Evolutionary conservation across 106 monocot species (phyloP).

Genomic region (Posidonia australis): DNA sequence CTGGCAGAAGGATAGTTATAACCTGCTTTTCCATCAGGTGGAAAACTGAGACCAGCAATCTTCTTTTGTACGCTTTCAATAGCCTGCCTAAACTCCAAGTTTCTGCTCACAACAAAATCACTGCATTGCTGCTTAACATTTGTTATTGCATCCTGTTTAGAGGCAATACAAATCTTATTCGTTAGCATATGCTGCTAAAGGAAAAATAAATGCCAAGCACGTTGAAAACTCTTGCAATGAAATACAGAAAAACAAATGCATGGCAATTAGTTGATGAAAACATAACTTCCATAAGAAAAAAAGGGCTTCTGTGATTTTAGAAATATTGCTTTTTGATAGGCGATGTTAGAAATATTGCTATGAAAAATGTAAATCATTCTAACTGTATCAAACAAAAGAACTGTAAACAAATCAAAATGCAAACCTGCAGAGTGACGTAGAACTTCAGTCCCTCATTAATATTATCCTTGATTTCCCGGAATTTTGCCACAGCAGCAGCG

Average conservation of each 20-base stretch:
- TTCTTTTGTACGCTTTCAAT: conserved; percentile 82
- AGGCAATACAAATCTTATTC: neutral
- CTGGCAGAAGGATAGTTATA: conserved; percentile 35
- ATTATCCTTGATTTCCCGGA: conserved; percentile 86
- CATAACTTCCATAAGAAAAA: neutral
- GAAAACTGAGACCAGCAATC: conserved; percentile 68
- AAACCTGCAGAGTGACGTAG: conserved; percentile 94
- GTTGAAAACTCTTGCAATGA: too few species aligned
- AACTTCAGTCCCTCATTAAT: conserved; percentile 93
- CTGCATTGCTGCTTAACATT: conserved; percentile 92
- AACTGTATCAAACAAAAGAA: neutral
- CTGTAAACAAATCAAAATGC: neutral
- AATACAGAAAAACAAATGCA: too few species aligned
- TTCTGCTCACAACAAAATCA: conserved; percentile 85
- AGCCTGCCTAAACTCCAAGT: conserved; percentile 81
- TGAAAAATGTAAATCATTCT: neutral
- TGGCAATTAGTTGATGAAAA: too few species aligned
- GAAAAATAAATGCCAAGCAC: too few species aligned
- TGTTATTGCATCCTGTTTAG: conserved; percentile 81
- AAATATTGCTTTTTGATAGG: too few species aligned
- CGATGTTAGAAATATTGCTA: neutral
- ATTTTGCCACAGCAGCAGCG: conserved; percentile 74
- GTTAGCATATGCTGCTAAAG: neutral
- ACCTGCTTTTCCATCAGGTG: conserved; percentile 29
- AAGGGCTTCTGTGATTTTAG: neutral